Conservation (phyloP, 345 rosid species). For the Sisymbrium irio region DNA sequence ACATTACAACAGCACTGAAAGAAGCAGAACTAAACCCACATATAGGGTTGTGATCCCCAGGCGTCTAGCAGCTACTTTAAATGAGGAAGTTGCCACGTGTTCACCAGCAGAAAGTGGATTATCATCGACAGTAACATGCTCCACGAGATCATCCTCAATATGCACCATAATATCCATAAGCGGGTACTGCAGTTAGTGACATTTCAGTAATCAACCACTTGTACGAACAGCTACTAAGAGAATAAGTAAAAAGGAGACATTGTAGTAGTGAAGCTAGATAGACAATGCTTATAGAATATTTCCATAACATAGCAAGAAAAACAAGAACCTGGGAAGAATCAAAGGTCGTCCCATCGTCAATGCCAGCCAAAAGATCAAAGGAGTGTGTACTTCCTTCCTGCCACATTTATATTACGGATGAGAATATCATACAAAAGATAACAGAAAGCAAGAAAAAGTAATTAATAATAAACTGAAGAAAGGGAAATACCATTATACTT, state of each 20-base stretch:
- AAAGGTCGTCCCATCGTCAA: constrained; percentile 64
- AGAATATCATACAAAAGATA: constrained; percentile 8
- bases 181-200: constrained; percentile 56
- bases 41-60: constrained; percentile 77
- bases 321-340: constrained; percentile 69
- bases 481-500: constrained; percentile 69
- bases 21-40: constrained; percentile 49
- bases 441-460: constrained; percentile 8
- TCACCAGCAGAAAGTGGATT: constrained; percentile 41
- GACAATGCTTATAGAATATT: not conserved
- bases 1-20: constrained; percentile 4
- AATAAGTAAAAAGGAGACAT: not conserved
- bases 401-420: constrained; percentile 27
- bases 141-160: constrained; percentile 66
- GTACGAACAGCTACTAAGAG: not conserved
- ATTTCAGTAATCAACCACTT: constrained; percentile 6
- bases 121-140: constrained; percentile 45
- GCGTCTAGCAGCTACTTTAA: constrained; percentile 60
- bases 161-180: constrained; percentile 71
- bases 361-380: constrained; percentile 66
- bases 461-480: not conserved
- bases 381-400: constrained; percentile 74
- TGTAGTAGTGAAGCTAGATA: not conserved
- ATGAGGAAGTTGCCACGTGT: constrained; percentile 43
- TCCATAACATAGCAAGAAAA: constrained; percentile 2